Evolutionary conservation across 257 asterid species (phyloP).

Genomic region (Cordia subcordata): DNA sequence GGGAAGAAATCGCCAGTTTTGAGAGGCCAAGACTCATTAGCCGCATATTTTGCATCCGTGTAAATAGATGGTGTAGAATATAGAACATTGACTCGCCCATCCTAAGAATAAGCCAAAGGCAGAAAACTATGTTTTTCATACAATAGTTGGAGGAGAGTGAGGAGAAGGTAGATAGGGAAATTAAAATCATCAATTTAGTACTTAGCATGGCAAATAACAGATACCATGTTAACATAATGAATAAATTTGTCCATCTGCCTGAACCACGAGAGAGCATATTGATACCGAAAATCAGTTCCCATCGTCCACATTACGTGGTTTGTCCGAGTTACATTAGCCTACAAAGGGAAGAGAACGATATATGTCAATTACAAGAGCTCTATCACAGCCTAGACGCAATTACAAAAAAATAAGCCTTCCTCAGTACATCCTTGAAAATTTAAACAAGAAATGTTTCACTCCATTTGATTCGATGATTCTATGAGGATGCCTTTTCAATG

Average conservation of each 20-base stretch:
- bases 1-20: conserved; percentile 50
- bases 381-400: background rate
- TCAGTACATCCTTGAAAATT: too few relatives aligned
- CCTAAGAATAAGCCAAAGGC: conserved; percentile 13
- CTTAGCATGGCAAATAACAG: background rate
- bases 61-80: conserved; percentile 48
- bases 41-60: conserved; percentile 45
- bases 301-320: conserved; percentile 51
- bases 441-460: too few relatives aligned
- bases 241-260: conserved; percentile 55
- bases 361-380: too few relatives aligned
- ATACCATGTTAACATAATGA: conserved; percentile 43
- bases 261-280: conserved; percentile 47
- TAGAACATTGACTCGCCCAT: conserved; percentile 49
- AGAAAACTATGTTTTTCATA: background rate
- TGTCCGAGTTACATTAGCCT: conserved; percentile 48
- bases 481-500: too few relatives aligned
- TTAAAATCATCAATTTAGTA: background rate
- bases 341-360: background rate
- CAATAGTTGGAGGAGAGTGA: background rate
- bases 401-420: too few relatives aligned
- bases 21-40: conserved; percentile 34
- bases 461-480: too few relatives aligned
- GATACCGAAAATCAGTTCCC: conserved; percentile 51
- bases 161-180: background rate